Conservation (phyloP, 495 filamentous ascomycete species). For the Pseudoneurospora amorphoporcata region DNA sequence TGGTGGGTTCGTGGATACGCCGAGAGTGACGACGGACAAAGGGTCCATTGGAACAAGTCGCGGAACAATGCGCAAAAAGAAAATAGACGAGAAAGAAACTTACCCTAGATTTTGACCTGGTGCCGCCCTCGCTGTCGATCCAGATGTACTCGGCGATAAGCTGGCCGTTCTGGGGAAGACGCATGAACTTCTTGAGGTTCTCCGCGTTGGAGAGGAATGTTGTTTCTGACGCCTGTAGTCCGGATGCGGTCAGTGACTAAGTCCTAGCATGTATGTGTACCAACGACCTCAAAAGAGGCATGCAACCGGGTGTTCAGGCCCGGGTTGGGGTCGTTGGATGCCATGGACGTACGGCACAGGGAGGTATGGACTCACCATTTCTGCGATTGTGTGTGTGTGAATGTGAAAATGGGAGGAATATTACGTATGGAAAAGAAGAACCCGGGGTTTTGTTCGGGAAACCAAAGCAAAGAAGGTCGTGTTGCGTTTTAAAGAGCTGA, state of each 20-base stretch:
- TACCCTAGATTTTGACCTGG: slow-evolving; percentile 89
- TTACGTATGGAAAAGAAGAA: background rate
- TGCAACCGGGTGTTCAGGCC: background rate
- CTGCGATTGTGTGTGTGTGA: background rate
- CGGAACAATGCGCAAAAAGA: slow-evolving; percentile 12
- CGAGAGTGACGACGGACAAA: slow-evolving; percentile 5
- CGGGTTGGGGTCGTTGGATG: background rate
- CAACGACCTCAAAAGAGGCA: background rate
- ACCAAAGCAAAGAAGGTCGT: slow-evolving; percentile 1
- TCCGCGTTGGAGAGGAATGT: slow-evolving; percentile 8
- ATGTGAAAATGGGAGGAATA: slow-evolving; percentile 1
- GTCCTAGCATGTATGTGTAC: background rate
- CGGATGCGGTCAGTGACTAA: background rate
- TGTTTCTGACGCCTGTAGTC: slow-evolving; percentile 2
- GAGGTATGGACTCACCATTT: slow-evolving; percentile 4
- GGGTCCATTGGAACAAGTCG: slow-evolving; percentile 17
- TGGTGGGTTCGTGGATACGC: background rate
- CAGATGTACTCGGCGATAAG: slow-evolving; percentile 88
- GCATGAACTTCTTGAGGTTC: slow-evolving; percentile 75
- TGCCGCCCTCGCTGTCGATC: slow-evolving; percentile 72
- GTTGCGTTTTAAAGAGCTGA: slow-evolving; percentile 1
- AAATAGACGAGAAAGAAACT: slow-evolving; percentile 27
- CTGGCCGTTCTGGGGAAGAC: slow-evolving; percentile 75
- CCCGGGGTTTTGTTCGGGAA: background rate
- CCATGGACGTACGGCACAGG: background rate